Evolutionary conservation across 208 protist species (phyloP).

Genomic region (Crithidia bombi): DNA sequence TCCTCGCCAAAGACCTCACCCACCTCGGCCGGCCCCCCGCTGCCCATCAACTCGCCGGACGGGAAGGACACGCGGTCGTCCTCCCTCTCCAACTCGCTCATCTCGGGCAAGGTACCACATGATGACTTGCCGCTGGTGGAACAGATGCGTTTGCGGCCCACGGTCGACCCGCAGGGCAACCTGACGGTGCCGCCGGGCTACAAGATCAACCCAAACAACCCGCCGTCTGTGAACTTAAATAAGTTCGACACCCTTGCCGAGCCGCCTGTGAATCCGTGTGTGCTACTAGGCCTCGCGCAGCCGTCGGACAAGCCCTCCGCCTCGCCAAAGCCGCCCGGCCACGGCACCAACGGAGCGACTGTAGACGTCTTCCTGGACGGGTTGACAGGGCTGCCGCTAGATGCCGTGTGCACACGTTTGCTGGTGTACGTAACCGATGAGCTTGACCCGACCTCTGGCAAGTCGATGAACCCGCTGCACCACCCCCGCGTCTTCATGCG

Average conservation of each 20-base stretch:
- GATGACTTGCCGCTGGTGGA: conserved; percentile 26
- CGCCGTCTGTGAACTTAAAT: conserved; percentile 29
- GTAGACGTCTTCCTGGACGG: conserved; percentile 55
- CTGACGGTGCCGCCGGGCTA: conserved; percentile 48
- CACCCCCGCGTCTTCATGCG: conserved; percentile 56
- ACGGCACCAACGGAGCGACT: conserved; percentile 30
- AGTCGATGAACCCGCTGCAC: conserved; percentile 34
- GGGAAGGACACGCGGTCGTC: not conserved
- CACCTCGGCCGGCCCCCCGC: not conserved
- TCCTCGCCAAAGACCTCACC: conserved; percentile 10
- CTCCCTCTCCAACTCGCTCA: not conserved
- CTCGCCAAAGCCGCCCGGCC: conserved; percentile 18
- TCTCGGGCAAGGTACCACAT: conserved; percentile 11
- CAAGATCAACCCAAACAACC: conserved; percentile 34
- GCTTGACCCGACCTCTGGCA: conserved; percentile 36
- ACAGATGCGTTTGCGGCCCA: conserved; percentile 27
- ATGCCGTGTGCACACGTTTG: conserved; percentile 54
- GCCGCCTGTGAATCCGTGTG: conserved; percentile 33
- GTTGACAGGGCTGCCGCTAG: conserved; percentile 59
- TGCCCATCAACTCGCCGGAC: not conserved
- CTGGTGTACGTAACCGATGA: conserved; percentile 65
- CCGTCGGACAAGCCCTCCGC: conserved; percentile 24
- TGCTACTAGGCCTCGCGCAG: conserved; percentile 43
- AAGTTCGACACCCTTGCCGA: conserved; percentile 32
- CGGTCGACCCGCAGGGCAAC: conserved; percentile 39